These are phyloP conservation scores for Euptelea pleiosperma DNA, from an alignment of 164 flowering plant genomes.

Conservation along the genomic window DNA sequence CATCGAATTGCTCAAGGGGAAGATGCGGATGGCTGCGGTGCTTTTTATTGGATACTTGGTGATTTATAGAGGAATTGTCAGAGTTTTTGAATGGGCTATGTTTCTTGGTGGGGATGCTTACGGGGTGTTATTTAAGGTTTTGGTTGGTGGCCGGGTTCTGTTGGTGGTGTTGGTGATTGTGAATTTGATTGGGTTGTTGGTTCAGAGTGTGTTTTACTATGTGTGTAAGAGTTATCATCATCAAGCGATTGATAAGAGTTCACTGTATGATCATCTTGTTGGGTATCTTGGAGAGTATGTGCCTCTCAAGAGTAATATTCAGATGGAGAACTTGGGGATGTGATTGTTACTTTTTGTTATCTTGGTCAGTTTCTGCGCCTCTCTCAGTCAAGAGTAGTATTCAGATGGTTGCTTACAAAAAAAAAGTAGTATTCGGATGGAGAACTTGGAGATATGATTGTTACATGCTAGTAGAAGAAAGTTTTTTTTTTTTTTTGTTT, in stretches of 20 bases:
- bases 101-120: conserved; percentile 52
- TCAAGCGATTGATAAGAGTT: conserved; percentile 72
- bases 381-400: conserved; percentile 84
- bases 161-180: conserved; percentile 57
- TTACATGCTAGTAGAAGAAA: no score
- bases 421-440: conserved; percentile 95
- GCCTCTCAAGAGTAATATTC: conserved; percentile 92
- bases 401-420: no score
- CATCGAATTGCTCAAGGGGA: conserved; percentile 74
- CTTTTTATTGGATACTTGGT: conserved; percentile 60
- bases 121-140: conserved; percentile 51
- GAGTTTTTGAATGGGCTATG: conserved; percentile 53
- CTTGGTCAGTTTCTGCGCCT: no score
- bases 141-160: conserved; percentile 55
- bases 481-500: no score
- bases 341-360: no score
- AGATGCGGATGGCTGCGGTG: conserved; percentile 36
- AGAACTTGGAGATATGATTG: conserved; percentile 59
- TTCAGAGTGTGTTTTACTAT: conserved; percentile 87
- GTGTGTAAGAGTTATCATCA: conserved; percentile 85
- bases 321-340: conserved; percentile 75
- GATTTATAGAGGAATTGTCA: conserved; percentile 44
- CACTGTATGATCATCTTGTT: conserved; percentile 77
- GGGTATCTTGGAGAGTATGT: conserved; percentile 92
- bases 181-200: conserved; percentile 68